phyloP scores from a whole-genome alignment of 192 early-diverging fungal species.

The Mortierella hygrophila region DNA sequence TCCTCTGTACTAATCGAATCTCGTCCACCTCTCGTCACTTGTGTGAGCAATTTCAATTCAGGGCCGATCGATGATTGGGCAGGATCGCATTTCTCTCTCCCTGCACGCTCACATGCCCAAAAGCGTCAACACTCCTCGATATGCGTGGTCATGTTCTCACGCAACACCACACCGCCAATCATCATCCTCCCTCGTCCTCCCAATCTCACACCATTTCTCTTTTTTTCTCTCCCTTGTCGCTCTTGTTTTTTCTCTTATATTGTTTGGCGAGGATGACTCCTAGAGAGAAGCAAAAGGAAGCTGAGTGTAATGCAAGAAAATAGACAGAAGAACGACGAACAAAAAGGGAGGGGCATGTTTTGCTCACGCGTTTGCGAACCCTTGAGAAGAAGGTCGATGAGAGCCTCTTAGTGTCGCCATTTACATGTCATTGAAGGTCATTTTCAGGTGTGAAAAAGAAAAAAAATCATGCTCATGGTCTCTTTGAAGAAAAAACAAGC shows the following conservation, averaged over 20 bases:
- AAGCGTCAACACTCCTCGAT: neutral
- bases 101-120: neutral
- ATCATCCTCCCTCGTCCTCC: neutral
- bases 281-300: neutral
- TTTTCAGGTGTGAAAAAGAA: neutral
- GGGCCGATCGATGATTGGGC: neutral
- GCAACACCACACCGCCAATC: neutral
- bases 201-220: neutral
- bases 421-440: neutral
- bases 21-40: neutral
- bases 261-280: neutral
- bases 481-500: neutral
- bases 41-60: neutral
- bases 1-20: slow-evolving; percentile 1
- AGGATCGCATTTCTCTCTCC: neutral
- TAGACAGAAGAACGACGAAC: too few species aligned
- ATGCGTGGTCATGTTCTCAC: slow-evolving; percentile 4
- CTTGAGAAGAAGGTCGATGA: neutral
- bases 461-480: neutral
- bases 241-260: neutral
- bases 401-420: neutral
- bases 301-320: neutral
- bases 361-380: neutral
- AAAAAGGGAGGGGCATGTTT: too few species aligned
- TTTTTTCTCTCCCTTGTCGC: neutral